phyloP scores from a whole-genome alignment of 1,284 basidiomycete species.

The Moniliophthora roreri region DNA sequence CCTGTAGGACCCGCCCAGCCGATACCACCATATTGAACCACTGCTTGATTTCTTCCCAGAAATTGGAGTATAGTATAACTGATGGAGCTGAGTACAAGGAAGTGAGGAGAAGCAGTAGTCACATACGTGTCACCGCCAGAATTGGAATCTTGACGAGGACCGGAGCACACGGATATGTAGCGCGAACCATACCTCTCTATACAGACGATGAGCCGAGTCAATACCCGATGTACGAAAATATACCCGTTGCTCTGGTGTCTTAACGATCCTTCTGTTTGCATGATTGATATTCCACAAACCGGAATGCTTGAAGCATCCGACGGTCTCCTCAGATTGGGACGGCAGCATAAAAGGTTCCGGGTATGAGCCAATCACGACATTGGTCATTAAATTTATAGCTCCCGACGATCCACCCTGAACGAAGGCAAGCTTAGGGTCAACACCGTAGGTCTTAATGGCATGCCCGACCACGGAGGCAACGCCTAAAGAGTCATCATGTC shows the following conservation, averaged over 20 bases:
- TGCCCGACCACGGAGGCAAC: slow-evolving; percentile 48
- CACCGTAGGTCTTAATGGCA: slow-evolving; percentile 46
- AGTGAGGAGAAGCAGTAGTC: no score
- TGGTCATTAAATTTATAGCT: slow-evolving; percentile 64
- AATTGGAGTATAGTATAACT: not conserved
- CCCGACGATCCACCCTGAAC: slow-evolving; percentile 53
- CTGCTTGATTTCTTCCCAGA: slow-evolving; percentile 35
- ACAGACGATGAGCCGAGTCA: no score
- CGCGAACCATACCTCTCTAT: not conserved
- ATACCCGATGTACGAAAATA: no score
- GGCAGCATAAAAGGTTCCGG: slow-evolving; percentile 52
- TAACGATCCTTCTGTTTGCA: not conserved
- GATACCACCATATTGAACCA: slow-evolving; percentile 24
- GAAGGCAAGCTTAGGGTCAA: slow-evolving; percentile 44
- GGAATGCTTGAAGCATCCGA: slow-evolving; percentile 43
- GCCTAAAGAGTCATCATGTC: slow-evolving; percentile 51
- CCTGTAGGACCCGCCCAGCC: no score
- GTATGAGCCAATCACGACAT: slow-evolving; percentile 52
- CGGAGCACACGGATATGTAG: not conserved
- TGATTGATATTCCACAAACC: not conserved
- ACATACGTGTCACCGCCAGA: slow-evolving; percentile 1
- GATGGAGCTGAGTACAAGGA: no score
- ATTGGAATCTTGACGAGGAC: not conserved
- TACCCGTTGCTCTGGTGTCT: not conserved
- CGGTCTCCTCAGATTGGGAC: slow-evolving; percentile 51